Evolutionary conservation across 352 stramenopile genomes (phyloP).

Genomic region (Phytophthora quininea): DNA sequence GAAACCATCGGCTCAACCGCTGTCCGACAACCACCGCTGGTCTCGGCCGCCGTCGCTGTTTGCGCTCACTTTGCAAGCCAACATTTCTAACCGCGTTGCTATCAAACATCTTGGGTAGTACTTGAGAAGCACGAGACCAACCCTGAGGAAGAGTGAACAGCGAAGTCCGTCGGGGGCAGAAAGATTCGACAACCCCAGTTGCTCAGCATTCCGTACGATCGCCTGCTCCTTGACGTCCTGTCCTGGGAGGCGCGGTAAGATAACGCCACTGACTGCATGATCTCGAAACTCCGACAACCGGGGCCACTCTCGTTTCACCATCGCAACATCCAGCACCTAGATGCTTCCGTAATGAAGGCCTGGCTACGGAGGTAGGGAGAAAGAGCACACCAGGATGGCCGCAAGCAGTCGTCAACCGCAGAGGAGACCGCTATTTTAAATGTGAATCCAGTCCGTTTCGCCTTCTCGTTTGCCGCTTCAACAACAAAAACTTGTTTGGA

Average conservation of each 20-base stretch:
- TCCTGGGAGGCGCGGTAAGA: constrained; percentile 16
- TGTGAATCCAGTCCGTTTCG: no score
- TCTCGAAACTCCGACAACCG: constrained; percentile 25
- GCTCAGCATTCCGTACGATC: constrained; percentile 31
- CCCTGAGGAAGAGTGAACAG: constrained; percentile 9
- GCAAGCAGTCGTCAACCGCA: no score
- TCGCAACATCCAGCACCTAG: constrained; percentile 18
- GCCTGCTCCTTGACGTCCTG: constrained; percentile 28
- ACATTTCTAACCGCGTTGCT: background rate
- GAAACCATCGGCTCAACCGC: constrained; percentile 19
- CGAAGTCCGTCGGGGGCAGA: constrained; percentile 13
- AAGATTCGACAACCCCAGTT: constrained; percentile 29
- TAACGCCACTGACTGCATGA: constrained; percentile 27
- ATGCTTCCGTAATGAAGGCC: background rate
- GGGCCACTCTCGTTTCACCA: constrained; percentile 35
- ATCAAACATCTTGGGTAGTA: constrained; percentile 10
- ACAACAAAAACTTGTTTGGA: no score
- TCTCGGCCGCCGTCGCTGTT: constrained; percentile 5
- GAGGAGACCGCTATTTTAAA: no score
- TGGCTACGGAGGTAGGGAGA: background rate
- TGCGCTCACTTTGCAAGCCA: background rate
- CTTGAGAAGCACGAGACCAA: constrained; percentile 16
- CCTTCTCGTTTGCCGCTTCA: background rate
- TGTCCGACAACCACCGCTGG: constrained; percentile 19
- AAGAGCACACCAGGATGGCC: background rate